phyloP scores from a whole-genome alignment of 2,329 filamentous ascomycete genomes.

The Teratosphaeria zuluensis region DNA sequence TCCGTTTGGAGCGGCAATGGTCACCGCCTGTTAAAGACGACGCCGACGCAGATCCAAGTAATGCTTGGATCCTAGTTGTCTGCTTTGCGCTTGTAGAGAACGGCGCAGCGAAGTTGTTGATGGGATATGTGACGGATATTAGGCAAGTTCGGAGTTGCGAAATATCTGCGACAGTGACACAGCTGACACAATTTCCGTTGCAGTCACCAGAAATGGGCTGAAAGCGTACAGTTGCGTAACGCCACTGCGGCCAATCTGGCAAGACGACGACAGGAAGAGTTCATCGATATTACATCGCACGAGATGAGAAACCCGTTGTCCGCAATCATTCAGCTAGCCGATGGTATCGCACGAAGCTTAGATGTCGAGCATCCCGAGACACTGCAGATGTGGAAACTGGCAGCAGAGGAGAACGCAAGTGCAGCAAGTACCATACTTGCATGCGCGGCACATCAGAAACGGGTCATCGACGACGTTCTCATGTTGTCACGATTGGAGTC shows the following conservation, averaged over 20 bases:
- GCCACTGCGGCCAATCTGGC: conserved; percentile 10
- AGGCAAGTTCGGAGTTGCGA: conserved; percentile 3
- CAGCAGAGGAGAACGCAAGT: conserved; percentile 11
- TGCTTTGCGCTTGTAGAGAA: conserved; percentile 11
- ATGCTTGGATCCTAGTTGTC: conserved; percentile 10
- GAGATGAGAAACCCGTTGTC: conserved; percentile 36
- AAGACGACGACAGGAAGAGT: conserved; percentile 22
- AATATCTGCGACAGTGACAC: neutral
- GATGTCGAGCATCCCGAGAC: neutral
- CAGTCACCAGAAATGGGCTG: conserved; percentile 19
- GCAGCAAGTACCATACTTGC: conserved; percentile 23
- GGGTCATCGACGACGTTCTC: conserved; percentile 35
- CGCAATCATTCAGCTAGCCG: conserved; percentile 35
- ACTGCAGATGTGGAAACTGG: neutral
- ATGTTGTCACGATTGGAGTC: conserved; percentile 32
- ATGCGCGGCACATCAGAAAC: conserved; percentile 13
- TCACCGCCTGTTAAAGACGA: conserved; percentile 5
- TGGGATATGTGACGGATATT: conserved; percentile 19
- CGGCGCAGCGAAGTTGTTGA: conserved; percentile 10
- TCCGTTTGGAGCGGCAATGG: conserved; percentile 10
- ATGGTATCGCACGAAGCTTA: conserved; percentile 25
- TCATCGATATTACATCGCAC: conserved; percentile 26
- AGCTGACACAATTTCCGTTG: neutral
- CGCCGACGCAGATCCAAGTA: neutral
- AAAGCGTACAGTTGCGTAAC: conserved; percentile 13